Evolutionary conservation across 257 asterid genomes (phyloP).

Genomic region (Nicotiana tabacum): DNA sequence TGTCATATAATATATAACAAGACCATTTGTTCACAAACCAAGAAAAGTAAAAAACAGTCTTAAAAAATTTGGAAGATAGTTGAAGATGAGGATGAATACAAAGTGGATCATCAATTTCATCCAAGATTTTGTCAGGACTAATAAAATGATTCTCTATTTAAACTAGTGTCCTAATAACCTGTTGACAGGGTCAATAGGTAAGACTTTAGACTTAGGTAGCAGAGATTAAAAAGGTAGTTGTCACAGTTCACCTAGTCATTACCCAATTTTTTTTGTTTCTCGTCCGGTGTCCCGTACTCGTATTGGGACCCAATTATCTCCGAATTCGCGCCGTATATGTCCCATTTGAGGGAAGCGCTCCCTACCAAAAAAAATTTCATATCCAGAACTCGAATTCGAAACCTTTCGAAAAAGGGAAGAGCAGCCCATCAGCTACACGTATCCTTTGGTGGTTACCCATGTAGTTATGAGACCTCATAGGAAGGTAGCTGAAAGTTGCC

Average conservation of each 20-base stretch:
- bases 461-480: neutral
- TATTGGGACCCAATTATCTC: no score
- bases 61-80: neutral
- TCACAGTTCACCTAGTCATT: constrained; percentile 10
- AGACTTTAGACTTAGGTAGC: neutral
- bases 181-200: neutral
- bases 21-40: neutral
- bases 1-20: neutral
- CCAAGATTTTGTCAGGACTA: constrained; percentile 4
- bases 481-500: constrained; percentile 5
- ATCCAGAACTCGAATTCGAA: no score
- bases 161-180: neutral
- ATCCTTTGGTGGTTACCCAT: neutral
- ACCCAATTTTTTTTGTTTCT: neutral
- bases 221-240: neutral
- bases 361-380: no score
- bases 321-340: no score
- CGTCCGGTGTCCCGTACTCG: no score
- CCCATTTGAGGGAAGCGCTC: no score
- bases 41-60: neutral
- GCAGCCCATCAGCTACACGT: no score
- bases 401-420: no score
- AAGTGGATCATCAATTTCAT: constrained; percentile 7
- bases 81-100: constrained; percentile 11
- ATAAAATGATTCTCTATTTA: neutral